A percentile compares a stretch with the other conserved stretches of the same genome.
phyloP scores from a whole-genome alignment of 371 early-diverging fungal genomes.

The Catenaria anguillulae region DNA sequence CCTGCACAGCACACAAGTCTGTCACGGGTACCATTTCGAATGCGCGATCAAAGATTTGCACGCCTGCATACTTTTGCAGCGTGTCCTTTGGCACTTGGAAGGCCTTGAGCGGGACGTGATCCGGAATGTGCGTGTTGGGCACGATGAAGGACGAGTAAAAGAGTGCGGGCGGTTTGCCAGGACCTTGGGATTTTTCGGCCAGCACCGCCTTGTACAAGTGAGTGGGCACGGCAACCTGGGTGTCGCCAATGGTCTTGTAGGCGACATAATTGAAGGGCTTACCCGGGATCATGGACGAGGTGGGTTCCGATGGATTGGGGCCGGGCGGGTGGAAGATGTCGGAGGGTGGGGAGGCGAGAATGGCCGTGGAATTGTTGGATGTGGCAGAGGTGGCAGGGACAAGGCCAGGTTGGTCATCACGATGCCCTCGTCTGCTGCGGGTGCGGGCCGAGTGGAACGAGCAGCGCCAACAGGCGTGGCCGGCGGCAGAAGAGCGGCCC shows the following conservation, averaged over 20 bases:
- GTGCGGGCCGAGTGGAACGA: not conserved
- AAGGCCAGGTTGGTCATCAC: too few relatives aligned
- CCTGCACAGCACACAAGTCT: conserved; percentile 1
- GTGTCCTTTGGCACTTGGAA: conserved; percentile 63
- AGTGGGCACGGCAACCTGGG: conserved; percentile 81
- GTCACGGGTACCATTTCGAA: not conserved
- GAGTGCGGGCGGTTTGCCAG: conserved; percentile 15
- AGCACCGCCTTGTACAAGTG: conserved; percentile 81
- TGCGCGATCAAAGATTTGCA: conserved; percentile 49
- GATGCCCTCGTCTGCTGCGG: not conserved
- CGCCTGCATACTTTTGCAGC: conserved; percentile 59
- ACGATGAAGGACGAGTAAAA: conserved; percentile 51
- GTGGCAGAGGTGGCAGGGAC: conserved; percentile 19
- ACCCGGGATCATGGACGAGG: not conserved
- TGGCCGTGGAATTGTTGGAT: too few relatives aligned
- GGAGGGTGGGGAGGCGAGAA: not conserved
- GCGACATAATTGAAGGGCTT: conserved; percentile 43
- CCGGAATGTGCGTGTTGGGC: conserved; percentile 62
- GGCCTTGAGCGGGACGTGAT: conserved; percentile 42
- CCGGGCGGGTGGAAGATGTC: not conserved
- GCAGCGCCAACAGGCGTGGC: conserved; percentile 35
- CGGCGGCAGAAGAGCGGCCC: conserved; percentile 72
- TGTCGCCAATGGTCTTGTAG: conserved; percentile 76
- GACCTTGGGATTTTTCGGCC: conserved; percentile 24
- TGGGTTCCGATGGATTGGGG: not conserved